phyloP scores from a whole-genome alignment of 2,329 filamentous ascomycete species.

The Aspergillus candidus region DNA sequence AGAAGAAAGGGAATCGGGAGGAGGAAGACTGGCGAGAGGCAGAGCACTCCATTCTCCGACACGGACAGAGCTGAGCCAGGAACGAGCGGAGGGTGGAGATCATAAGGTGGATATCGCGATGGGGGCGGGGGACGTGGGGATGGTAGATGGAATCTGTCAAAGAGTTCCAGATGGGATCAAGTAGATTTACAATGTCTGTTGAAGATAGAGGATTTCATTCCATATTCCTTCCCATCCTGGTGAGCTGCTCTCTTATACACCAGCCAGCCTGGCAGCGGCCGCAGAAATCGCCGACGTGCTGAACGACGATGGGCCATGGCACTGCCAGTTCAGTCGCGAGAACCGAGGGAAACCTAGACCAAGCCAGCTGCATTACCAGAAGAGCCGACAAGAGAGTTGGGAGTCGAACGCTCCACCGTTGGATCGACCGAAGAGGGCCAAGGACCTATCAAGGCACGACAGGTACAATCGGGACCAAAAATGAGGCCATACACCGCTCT shows the following conservation, averaged over 20 bases:
- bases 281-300: not conserved
- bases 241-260: no score
- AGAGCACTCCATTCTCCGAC: constrained; percentile 13
- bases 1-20: constrained; percentile 13
- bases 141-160: no score
- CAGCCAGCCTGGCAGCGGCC: no score
- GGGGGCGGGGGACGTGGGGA: not conserved
- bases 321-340: not conserved
- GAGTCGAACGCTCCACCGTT: not conserved
- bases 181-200: no score
- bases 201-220: no score
- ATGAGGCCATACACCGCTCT: constrained; percentile 7
- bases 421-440: no score
- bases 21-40: constrained; percentile 7
- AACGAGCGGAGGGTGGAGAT: constrained; percentile 6
- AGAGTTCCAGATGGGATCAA: no score
- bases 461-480: constrained; percentile 1
- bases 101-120: constrained; percentile 5
- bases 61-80: constrained; percentile 8
- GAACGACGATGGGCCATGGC: not conserved
- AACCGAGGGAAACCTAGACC: not conserved
- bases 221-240: no score
- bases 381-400: constrained; percentile 1
- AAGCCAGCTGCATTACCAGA: not conserved
- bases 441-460: constrained; percentile 6